A percentile compares a stretch with the other conserved stretches of the same genome.
Evolutionary conservation across 306 rosid species (phyloP).

Genomic region (Potentilla sterilis): DNA sequence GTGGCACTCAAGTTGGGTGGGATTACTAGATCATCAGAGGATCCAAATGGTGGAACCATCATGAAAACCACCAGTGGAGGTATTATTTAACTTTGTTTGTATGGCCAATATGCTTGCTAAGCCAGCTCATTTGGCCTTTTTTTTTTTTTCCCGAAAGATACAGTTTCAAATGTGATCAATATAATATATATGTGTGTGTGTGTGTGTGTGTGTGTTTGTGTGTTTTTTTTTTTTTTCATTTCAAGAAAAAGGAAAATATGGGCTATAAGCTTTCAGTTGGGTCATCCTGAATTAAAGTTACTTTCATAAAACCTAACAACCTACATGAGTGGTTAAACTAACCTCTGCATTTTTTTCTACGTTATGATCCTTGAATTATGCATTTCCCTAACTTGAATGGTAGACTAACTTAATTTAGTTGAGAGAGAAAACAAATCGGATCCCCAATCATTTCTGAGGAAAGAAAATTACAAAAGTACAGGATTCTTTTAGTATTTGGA

Average conservation of each 20-base stretch:
- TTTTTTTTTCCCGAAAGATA: not conserved
- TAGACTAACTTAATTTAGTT: not conserved
- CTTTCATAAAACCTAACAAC: not conserved
- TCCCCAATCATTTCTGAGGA: not conserved
- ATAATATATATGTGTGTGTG: too few relatives aligned
- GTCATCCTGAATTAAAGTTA: not conserved
- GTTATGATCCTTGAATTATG: not conserved
- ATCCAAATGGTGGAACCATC: slow-evolving; percentile 75
- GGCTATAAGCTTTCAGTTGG: not conserved
- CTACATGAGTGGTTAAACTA: not conserved
- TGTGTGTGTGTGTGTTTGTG: too few relatives aligned
- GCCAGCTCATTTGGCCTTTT: not conserved
- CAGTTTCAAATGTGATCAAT: not conserved
- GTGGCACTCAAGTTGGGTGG: slow-evolving; percentile 64
- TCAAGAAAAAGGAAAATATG: not conserved
- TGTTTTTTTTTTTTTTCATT: not conserved
- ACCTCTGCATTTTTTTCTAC: not conserved
- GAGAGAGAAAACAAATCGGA: not conserved
- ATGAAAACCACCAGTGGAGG: slow-evolving; percentile 60
- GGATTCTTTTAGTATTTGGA: not conserved
- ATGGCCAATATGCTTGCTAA: not conserved
- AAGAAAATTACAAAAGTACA: not conserved
- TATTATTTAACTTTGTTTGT: slow-evolving; percentile 16
- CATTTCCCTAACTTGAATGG: not conserved
- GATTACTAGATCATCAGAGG: slow-evolving; percentile 47